Evolutionary conservation across 768 basidiomycete species (phyloP).

Genomic region (Amanita brunnescens): DNA sequence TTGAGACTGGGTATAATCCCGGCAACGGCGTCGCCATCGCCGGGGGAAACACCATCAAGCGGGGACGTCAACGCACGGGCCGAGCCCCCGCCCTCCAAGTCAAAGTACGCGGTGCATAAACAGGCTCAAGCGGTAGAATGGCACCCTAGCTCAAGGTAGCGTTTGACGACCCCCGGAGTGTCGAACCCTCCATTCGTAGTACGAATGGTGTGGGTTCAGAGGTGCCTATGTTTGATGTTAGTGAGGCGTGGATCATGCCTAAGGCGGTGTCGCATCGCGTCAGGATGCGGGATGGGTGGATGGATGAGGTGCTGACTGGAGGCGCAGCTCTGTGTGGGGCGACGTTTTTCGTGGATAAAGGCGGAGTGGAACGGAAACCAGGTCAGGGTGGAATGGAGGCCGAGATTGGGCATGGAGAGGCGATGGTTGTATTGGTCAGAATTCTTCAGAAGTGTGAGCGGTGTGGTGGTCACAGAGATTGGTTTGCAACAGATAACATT

Average conservation of each 20-base stretch:
- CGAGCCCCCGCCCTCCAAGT: too few relatives aligned
- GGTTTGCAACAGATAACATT: constrained; percentile 1
- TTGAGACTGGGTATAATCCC: constrained; percentile 1
- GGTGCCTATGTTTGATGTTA: constrained; percentile 40
- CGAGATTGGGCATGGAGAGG: too few relatives aligned
- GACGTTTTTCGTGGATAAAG: background rate
- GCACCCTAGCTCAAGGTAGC: background rate
- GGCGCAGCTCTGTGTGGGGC: background rate
- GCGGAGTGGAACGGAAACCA: background rate
- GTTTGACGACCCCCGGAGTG: constrained; percentile 1
- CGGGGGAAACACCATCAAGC: too few relatives aligned
- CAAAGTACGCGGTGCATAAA: too few relatives aligned
- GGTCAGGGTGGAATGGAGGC: background rate
- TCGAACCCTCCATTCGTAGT: background rate
- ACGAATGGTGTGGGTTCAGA: too few relatives aligned
- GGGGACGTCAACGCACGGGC: too few relatives aligned
- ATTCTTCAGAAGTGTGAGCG: background rate
- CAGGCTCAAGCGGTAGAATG: too few relatives aligned
- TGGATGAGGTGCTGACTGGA: constrained; percentile 62
- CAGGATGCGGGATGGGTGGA: constrained; percentile 57
- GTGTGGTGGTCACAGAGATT: background rate
- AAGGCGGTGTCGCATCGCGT: constrained; percentile 68
- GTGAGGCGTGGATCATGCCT: constrained; percentile 67
- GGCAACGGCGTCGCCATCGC: too few relatives aligned
- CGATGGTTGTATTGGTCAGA: too few relatives aligned